These are phyloP conservation scores for Amanita fuliginea DNA, from an alignment of 768 basidiomycete genomes.

Conservation along the genomic window DNA sequence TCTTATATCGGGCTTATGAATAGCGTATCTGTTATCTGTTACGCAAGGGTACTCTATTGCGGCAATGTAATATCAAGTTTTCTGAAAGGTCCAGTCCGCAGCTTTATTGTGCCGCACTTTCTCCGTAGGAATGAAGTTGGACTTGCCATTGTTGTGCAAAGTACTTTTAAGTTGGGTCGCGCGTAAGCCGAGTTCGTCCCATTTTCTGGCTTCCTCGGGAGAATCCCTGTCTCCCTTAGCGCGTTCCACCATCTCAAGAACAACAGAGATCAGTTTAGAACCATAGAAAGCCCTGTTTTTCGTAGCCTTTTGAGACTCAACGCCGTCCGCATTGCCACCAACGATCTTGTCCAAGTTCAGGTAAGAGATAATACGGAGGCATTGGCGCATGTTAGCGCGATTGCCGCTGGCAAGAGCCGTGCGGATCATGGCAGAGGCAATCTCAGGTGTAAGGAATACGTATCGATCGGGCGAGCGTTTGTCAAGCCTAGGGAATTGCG, in stretches of 20 bases:
- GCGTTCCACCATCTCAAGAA: slow-evolving; percentile 27
- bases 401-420: slow-evolving; percentile 45
- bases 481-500: slow-evolving; percentile 25
- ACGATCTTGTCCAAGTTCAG: slow-evolving; percentile 31
- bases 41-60: background rate
- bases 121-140: background rate
- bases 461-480: slow-evolving; percentile 31
- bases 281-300: slow-evolving; percentile 31
- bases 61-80: slow-evolving; percentile 1
- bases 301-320: slow-evolving; percentile 17
- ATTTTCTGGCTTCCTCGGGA: background rate
- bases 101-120: background rate
- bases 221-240: slow-evolving; percentile 1
- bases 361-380: slow-evolving; percentile 44
- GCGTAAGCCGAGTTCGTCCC: background rate
- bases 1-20: background rate
- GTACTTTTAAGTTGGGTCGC: background rate
- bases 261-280: slow-evolving; percentile 35
- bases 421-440: slow-evolving; percentile 45
- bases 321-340: slow-evolving; percentile 7
- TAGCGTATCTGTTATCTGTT: background rate
- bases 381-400: slow-evolving; percentile 34
- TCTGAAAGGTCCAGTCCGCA: background rate
- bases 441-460: slow-evolving; percentile 37
- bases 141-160: background rate